Base-by-base conservation (phyloP, 495 filamentous ascomycete genomes). In the Aspergillus taichungensis region DNA sequence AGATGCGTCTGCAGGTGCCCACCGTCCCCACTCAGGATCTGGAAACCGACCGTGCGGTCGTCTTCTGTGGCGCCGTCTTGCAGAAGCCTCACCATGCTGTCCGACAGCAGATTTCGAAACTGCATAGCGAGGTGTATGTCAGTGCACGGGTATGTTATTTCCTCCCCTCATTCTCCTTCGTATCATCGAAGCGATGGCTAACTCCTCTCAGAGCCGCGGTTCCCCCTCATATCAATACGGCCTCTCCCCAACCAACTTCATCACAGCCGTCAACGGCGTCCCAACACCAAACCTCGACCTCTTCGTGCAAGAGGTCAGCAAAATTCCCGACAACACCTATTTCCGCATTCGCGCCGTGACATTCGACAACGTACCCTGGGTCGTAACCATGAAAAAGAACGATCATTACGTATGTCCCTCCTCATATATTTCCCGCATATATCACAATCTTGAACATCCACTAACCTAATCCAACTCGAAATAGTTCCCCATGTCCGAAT, bases 341-440 rank as follows among this genome's bases (percentile, higher is more conserved):
- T 96, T 98, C 80, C 79, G 94, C 14, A 73, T 99, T 10, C 83
- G 85, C 49, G 87, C 90, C 8, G 85, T 95, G 59, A 97, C 92
- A 2, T 99, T 97, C 56, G 92, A 99, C 60, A 94, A 92, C 50
- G 88, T 97, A 11, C 91, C 89, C 10, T 99, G 90, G 85, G 87
- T 97, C 18, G 85, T 92, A 13, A 96, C 91, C 24, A 96, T 99
- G 82, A 99, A 99, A 80, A 99, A 99, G 80, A 94, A 94, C 61
- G 94, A 99, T 62, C 92, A 99, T 64, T 99, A 99, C 60, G 75
- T 79, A 55, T 63, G 71, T 59, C 6, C n/a, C n/a, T 32, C 36
- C 14, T 9, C 43, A 18, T 24, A 27, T 4, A 37, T 13, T 8
- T 34, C 5, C 32, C 38, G 34, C 38, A 9, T 18, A 1, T 31